Evolutionary conservation across 2,329 filamentous ascomycete genomes (phyloP).

Genomic region (Juglanconis sp.): DNA sequence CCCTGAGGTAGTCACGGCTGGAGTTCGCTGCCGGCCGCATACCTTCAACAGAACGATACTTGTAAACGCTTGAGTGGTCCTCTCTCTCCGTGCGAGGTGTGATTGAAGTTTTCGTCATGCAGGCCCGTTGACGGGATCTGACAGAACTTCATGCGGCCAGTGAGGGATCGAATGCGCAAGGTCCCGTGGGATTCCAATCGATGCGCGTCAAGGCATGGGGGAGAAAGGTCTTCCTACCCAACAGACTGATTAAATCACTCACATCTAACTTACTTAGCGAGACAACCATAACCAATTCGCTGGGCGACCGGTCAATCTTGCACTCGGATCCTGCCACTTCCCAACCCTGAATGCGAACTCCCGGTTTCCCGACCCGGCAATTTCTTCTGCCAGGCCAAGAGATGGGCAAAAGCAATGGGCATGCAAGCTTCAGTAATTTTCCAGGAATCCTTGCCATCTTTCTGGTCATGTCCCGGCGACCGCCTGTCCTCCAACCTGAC

Average conservation of each 20-base stretch:
- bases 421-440: background rate
- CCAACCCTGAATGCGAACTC: background rate
- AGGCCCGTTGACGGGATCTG: constrained; percentile 4
- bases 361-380: constrained; percentile 1
- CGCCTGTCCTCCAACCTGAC: no score
- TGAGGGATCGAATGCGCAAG: constrained; percentile 7
- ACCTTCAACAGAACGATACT: no score
- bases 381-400: background rate
- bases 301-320: background rate
- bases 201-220: no score
- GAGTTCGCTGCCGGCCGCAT: no score
- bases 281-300: background rate
- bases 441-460: background rate
- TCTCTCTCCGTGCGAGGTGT: background rate
- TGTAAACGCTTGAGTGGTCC: no score
- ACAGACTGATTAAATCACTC: no score
- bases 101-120: background rate
- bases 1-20: no score
- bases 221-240: no score
- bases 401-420: background rate
- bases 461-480: no score
- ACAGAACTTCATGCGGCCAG: constrained; percentile 10
- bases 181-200: no score
- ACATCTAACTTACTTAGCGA: background rate
- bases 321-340: background rate